A percentile compares a stretch with the other conserved stretches of the same genome.
phyloP scores from a whole-genome alignment of 345 rosid genomes.

The Salix udensis region DNA sequence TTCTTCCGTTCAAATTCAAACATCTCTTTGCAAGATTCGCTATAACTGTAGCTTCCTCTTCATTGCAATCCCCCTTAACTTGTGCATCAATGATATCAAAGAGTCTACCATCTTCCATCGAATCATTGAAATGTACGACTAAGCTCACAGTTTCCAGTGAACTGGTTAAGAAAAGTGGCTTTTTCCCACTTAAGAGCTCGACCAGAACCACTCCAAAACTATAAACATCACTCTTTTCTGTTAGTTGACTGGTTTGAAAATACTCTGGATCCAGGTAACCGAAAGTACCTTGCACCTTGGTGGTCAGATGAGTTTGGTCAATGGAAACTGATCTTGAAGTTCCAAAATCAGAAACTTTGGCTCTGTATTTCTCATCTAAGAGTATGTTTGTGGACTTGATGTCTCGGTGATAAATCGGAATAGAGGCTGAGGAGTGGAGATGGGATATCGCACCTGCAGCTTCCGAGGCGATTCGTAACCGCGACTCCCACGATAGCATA shows the following conservation, averaged over 20 bases:
- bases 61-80: background rate
- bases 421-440: slow-evolving; percentile 15
- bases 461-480: slow-evolving; percentile 15
- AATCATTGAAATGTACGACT: slow-evolving; percentile 6
- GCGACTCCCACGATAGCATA: slow-evolving; percentile 8
- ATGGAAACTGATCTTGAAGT: slow-evolving; percentile 14
- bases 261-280: slow-evolving; percentile 28
- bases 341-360: slow-evolving; percentile 27
- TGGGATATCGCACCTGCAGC: slow-evolving; percentile 13
- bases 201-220: slow-evolving; percentile 26
- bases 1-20: background rate
- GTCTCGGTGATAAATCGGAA: slow-evolving; percentile 14
- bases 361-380: slow-evolving; percentile 14
- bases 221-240: slow-evolving; percentile 23
- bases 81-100: background rate
- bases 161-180: slow-evolving; percentile 7
- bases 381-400: slow-evolving; percentile 24
- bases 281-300: slow-evolving; percentile 24
- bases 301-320: slow-evolving; percentile 25
- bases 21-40: slow-evolving; percentile 13
- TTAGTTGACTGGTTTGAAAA: background rate
- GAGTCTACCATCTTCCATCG: slow-evolving; percentile 3
- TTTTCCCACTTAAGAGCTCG: slow-evolving; percentile 16
- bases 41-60: background rate
- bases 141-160: slow-evolving; percentile 10